Conservation (phyloP, 2,329 filamentous ascomycete species). For the Colletotrichum endophyticum region DNA sequence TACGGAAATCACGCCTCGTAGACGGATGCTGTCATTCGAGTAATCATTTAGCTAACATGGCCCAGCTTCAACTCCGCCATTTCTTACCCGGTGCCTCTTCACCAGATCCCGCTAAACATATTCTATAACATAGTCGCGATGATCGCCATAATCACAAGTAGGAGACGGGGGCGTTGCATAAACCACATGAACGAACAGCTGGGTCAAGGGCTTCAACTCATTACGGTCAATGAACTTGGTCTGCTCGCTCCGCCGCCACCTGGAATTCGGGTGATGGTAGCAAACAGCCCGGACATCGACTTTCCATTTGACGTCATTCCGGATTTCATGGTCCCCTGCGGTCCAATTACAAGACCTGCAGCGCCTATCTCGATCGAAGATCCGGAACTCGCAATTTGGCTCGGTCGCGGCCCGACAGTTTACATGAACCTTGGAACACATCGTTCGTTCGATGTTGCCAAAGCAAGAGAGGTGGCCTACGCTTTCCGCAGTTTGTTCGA, state of each 20-base stretch:
- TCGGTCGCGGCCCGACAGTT: conserved; percentile 44
- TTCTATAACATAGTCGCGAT: neutral
- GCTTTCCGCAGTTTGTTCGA: conserved; percentile 40
- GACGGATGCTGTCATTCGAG: neutral
- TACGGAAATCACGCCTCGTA: neutral
- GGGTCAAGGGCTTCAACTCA: neutral
- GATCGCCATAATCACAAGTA: neutral
- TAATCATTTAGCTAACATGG: neutral
- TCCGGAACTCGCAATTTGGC: conserved; percentile 45
- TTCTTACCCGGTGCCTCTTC: neutral
- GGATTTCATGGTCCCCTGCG: conserved; percentile 26
- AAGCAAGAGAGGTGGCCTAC: conserved; percentile 36
- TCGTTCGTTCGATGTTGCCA: conserved; percentile 35
- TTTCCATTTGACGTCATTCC: neutral
- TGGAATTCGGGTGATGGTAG: neutral
- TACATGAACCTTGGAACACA: conserved; percentile 52
- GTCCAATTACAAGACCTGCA: conserved; percentile 49
- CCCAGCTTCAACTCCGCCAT: neutral
- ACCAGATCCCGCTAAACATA: neutral
- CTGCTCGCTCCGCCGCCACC: neutral
- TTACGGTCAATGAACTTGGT: neutral
- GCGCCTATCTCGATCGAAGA: conserved; percentile 42
- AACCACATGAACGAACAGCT: neutral
- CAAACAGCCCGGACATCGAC: neutral
- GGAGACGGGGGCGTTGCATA: neutral